Evolutionary conservation across 805 yeast species (phyloP).

Genomic region (Candida vaughaniae): DNA sequence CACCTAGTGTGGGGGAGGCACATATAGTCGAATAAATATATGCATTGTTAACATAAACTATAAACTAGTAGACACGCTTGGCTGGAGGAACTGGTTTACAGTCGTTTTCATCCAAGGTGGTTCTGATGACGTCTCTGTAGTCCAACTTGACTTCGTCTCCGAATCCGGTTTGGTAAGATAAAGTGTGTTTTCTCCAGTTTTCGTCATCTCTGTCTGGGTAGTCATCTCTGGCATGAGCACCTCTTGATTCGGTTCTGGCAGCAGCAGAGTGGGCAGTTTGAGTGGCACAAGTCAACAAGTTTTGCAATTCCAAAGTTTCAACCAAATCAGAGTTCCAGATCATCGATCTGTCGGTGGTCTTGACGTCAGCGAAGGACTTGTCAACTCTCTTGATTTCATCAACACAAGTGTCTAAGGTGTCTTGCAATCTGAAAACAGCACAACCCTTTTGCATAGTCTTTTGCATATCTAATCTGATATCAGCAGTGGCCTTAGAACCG

Average conservation of each 20-base stretch:
- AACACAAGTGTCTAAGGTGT: constrained; percentile 89
- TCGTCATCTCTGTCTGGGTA: constrained; percentile 93
- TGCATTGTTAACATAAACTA: neutral
- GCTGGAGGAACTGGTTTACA: constrained; percentile 97
- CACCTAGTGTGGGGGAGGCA: too few relatives aligned
- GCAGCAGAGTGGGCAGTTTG: constrained; percentile 95
- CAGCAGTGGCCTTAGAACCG: constrained; percentile 83
- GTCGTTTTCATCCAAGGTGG: constrained; percentile 87
- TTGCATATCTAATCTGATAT: constrained; percentile 90
- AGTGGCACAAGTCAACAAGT: constrained; percentile 93
- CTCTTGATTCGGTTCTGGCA: constrained; percentile 95
- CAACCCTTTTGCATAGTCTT: constrained; percentile 94
- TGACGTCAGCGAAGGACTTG: constrained; percentile 67
- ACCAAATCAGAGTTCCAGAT: constrained; percentile 98
- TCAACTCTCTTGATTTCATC: constrained; percentile 73
- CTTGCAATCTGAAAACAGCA: constrained; percentile 95
- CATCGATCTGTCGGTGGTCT: constrained; percentile 94
- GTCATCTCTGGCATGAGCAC: constrained; percentile 99
- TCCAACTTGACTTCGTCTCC: constrained; percentile 73
- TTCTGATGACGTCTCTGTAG: constrained; percentile 81
- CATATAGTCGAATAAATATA: too few relatives aligned
- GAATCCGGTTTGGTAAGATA: constrained; percentile 79
- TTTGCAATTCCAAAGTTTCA: constrained; percentile 93
- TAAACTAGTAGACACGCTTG: constrained; percentile 78
- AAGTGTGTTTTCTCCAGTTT: constrained; percentile 96